A percentile compares a stretch with the other conserved stretches of the same genome.
These are phyloP conservation scores for Phylloporus rhodoxanthus DNA, from an alignment of 768 basidiomycete genomes.

Conservation along the genomic window DNA sequence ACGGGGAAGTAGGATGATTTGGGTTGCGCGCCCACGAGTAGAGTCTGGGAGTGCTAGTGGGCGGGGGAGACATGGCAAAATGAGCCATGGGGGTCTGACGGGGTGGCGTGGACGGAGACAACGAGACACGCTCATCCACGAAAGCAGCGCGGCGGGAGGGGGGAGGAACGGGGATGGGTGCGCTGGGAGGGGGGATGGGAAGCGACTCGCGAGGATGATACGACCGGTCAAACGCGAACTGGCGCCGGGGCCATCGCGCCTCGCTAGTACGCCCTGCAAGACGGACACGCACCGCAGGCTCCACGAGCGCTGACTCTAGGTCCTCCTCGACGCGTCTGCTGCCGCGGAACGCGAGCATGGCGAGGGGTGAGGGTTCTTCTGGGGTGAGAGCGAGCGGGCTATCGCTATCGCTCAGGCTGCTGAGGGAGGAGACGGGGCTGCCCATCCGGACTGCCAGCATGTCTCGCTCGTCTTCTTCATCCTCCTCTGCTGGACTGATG, in stretches of 20 bases:
- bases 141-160: slow-evolving; percentile 16
- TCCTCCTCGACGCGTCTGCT: slow-evolving; percentile 20
- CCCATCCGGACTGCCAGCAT: slow-evolving; percentile 28
- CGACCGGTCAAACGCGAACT: neutral
- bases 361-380: slow-evolving; percentile 38
- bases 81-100: slow-evolving; percentile 21
- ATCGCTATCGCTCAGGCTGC: slow-evolving; percentile 40
- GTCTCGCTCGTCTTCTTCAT: slow-evolving; percentile 28
- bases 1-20: slow-evolving; percentile 32
- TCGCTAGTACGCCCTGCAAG: slow-evolving; percentile 16
- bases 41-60: slow-evolving; percentile 50
- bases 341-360: slow-evolving; percentile 33
- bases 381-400: slow-evolving; percentile 45
- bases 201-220: slow-evolving; percentile 5
- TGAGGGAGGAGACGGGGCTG: slow-evolving; percentile 37
- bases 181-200: slow-evolving; percentile 20
- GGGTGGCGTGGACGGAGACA: slow-evolving; percentile 30
- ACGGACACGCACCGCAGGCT: slow-evolving; percentile 19
- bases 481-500: slow-evolving; percentile 16
- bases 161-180: slow-evolving; percentile 28
- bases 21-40: slow-evolving; percentile 47
- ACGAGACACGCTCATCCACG: slow-evolving; percentile 15
- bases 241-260: slow-evolving; percentile 2
- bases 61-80: slow-evolving; percentile 47
- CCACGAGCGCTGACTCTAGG: neutral